phyloP scores from a whole-genome alignment of 179 eudicot species.

The Camellia oleifera region DNA sequence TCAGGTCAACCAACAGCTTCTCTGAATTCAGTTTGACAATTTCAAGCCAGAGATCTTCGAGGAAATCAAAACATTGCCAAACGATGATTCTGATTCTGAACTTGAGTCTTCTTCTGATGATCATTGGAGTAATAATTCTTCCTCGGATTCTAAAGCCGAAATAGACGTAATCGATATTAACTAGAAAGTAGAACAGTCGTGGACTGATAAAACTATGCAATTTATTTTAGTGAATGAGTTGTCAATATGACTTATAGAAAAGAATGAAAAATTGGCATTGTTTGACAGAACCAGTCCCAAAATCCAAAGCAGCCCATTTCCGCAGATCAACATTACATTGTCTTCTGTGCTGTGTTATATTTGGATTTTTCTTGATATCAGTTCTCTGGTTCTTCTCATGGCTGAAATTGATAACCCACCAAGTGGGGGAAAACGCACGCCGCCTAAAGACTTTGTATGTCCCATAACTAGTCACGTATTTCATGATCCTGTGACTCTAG shows the following conservation, averaged over 20 bases:
- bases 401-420: conserved; percentile 28
- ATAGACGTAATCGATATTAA: conserved; percentile 32
- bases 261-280: conserved; percentile 18
- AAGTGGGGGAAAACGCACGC: conserved; percentile 32
- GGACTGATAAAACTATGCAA: conserved; percentile 30
- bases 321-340: conserved; percentile 8
- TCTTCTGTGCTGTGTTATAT: background rate
- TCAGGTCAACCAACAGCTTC: conserved; percentile 1
- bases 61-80: conserved; percentile 17
- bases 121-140: conserved; percentile 21
- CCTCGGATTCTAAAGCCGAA: conserved; percentile 32
- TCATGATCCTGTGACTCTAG: conserved; percentile 55
- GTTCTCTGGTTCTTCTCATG: conserved; percentile 34
- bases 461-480: conserved; percentile 49
- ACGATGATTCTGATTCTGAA: conserved; percentile 25
- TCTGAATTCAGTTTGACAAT: conserved; percentile 10
- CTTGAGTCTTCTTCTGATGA: conserved; percentile 19
- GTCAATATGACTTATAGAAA: conserved; percentile 28
- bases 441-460: conserved; percentile 57
- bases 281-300: conserved; percentile 20
- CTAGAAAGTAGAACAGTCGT: conserved; percentile 17
- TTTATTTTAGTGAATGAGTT: conserved; percentile 7
- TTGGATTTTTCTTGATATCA: conserved; percentile 13
- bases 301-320: conserved; percentile 18
- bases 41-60: conserved; percentile 24